Conservation (phyloP, 331 rosid genomes). For the Quercus lobata region DNA sequence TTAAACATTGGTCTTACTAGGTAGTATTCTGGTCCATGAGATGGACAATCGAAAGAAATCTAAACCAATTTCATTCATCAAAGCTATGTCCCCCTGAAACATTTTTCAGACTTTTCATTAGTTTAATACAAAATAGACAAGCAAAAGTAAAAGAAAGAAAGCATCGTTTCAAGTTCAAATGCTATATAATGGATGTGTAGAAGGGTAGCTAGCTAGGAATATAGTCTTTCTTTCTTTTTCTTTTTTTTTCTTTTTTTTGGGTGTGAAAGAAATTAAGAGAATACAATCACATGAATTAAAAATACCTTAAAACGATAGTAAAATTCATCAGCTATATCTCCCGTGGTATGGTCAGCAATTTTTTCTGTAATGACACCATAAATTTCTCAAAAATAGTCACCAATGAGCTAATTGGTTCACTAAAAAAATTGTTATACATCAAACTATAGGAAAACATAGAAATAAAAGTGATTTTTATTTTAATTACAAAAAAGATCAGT, state of each 20-base stretch:
- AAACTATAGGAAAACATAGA: too few relatives aligned
- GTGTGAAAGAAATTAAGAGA: too few relatives aligned
- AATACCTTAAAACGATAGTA: slow-evolving; percentile 57
- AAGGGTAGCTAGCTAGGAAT: background rate
- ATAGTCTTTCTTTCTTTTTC: too few relatives aligned
- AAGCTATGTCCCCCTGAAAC: slow-evolving; percentile 39
- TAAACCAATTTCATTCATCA: slow-evolving; percentile 45
- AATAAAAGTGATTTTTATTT: too few relatives aligned
- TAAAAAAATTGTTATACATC: too few relatives aligned
- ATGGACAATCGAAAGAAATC: slow-evolving; percentile 57
- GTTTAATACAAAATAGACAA: too few relatives aligned
- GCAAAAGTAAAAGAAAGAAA: too few relatives aligned
- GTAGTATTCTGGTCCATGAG: slow-evolving; percentile 62
- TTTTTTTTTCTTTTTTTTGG: too few relatives aligned
- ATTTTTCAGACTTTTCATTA: background rate
- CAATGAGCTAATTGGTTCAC: background rate
- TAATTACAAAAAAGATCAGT: too few relatives aligned
- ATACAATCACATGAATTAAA: background rate
- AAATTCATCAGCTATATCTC: slow-evolving; percentile 41
- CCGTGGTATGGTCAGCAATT: slow-evolving; percentile 37
- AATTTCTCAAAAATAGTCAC: background rate
- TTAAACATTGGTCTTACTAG: slow-evolving; percentile 29
- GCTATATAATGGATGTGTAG: background rate
- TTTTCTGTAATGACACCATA: slow-evolving; percentile 28
- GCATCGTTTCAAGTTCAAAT: background rate